Evolutionary conservation across 495 filamentous ascomycete genomes (phyloP).

Genomic region (Rostrohypoxylon terebratum): DNA sequence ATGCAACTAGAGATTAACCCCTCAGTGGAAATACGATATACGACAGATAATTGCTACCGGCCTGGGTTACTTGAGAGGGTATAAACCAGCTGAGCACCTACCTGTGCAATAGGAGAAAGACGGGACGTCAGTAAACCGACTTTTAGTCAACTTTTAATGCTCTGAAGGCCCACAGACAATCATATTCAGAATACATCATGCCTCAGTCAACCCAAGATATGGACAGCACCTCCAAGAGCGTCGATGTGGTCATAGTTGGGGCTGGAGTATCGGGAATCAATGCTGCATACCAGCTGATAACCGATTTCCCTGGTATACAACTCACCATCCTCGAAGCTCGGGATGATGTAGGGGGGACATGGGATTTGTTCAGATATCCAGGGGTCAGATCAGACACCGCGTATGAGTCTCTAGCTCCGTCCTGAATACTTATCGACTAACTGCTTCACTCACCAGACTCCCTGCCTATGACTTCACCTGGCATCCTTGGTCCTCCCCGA

Average conservation of each 20-base stretch:
- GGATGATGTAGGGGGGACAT: conserved; percentile 72
- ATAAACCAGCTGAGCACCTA: no score
- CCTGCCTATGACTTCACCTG: conserved; percentile 67
- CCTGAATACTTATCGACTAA: background rate
- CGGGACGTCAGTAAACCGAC: background rate
- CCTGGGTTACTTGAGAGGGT: no score
- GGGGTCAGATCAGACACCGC: conserved; percentile 76
- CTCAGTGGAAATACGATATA: no score
- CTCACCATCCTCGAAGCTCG: conserved; percentile 75
- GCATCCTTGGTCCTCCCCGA: conserved; percentile 69
- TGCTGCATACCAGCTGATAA: conserved; percentile 74
- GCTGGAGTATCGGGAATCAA: conserved; percentile 84
- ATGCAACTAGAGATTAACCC: no score
- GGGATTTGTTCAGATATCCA: conserved; percentile 79
- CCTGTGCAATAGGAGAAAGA: background rate
- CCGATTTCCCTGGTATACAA: conserved; percentile 63
- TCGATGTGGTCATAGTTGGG: conserved; percentile 77
- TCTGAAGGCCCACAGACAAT: background rate
- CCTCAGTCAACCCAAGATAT: background rate
- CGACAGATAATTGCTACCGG: no score
- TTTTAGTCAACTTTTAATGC: background rate
- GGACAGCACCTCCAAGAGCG: conserved; percentile 4
- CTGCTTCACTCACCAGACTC: conserved; percentile 26
- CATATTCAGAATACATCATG: background rate
- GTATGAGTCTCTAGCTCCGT: background rate